A percentile compares a stretch with the other conserved stretches of the same genome.
These are phyloP conservation scores for Crucibulum laeve DNA, from an alignment of 768 basidiomycete species.

Conservation along the genomic window DNA sequence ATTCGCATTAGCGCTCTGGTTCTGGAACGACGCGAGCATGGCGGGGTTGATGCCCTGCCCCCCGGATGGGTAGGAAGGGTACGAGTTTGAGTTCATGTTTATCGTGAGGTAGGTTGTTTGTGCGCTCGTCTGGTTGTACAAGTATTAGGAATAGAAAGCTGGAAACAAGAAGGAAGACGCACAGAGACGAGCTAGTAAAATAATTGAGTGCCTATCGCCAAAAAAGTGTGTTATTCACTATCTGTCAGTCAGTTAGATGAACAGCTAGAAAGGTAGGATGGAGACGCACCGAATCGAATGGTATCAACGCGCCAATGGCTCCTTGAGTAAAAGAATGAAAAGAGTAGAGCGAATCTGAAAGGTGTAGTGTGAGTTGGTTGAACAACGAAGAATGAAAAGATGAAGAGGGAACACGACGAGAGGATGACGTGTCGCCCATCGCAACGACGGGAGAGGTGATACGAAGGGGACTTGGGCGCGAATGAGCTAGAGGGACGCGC, in stretches of 20 bases:
- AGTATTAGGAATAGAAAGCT: background rate
- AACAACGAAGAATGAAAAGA: too few relatives aligned
- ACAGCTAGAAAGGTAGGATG: conserved; percentile 4
- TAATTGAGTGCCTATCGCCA: too few relatives aligned
- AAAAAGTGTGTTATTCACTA: too few relatives aligned
- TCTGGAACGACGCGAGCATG: conserved; percentile 26
- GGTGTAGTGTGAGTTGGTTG: background rate
- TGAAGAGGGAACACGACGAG: too few relatives aligned
- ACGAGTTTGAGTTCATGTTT: conserved; percentile 14
- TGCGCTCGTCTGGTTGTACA: background rate
- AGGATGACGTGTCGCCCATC: too few relatives aligned
- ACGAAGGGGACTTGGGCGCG: too few relatives aligned
- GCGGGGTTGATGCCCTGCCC: conserved; percentile 25
- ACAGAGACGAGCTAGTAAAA: too few relatives aligned
- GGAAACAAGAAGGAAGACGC: conserved; percentile 3
- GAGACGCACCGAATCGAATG: too few relatives aligned
- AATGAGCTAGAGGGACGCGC: too few relatives aligned
- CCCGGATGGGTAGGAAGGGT: conserved; percentile 9
- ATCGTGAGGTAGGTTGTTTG: background rate
- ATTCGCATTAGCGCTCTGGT: conserved; percentile 16
- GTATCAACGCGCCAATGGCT: background rate
- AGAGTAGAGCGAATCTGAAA: background rate
- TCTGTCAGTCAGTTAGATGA: too few relatives aligned
- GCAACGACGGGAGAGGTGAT: too few relatives aligned
- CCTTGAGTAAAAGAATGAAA: background rate